phyloP scores from a whole-genome alignment of 495 filamentous ascomycete genomes.

The Podospora anserina region DNA sequence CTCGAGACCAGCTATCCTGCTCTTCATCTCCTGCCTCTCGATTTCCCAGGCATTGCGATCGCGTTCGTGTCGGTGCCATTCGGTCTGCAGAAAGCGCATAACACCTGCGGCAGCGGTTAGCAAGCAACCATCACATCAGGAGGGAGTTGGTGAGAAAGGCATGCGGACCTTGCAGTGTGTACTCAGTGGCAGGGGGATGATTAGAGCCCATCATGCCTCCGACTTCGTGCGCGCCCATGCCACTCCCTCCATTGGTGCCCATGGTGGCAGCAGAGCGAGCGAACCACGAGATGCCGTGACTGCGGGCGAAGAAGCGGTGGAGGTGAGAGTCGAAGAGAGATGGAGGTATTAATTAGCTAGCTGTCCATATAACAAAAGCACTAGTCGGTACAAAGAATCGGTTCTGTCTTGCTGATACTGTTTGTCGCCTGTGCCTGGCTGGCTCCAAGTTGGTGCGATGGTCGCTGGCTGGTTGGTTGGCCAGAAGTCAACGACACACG shows the following conservation, averaged over 20 bases:
- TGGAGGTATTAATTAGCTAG: not conserved
- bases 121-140: not conserved
- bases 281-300: conserved; percentile 44
- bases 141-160: not conserved
- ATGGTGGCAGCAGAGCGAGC: conserved; percentile 53
- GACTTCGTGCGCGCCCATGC: conserved; percentile 46
- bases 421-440: conserved; percentile 12
- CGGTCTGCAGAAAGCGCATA: conserved; percentile 98
- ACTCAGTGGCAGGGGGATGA: conserved; percentile 87
- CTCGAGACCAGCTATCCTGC: conserved; percentile 91
- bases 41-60: conserved; percentile 99
- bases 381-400: conserved; percentile 5
- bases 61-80: conserved; percentile 98
- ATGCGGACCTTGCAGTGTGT: conserved; percentile 85
- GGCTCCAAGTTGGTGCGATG: conserved; percentile 13
- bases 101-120: conserved; percentile 60
- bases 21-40: conserved; percentile 98
- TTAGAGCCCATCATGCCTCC: conserved; percentile 38
- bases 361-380: conserved; percentile 17
- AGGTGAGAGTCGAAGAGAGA: not conserved
- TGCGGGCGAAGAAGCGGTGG: conserved; percentile 31
- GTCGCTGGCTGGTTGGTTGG: conserved; percentile 1
- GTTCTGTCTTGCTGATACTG: conserved; percentile 12
- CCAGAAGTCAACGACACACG: conserved; percentile 9
- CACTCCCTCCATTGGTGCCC: conserved; percentile 62